phyloP scores from a whole-genome alignment of 805 yeast species.

The Ogataea pini region DNA sequence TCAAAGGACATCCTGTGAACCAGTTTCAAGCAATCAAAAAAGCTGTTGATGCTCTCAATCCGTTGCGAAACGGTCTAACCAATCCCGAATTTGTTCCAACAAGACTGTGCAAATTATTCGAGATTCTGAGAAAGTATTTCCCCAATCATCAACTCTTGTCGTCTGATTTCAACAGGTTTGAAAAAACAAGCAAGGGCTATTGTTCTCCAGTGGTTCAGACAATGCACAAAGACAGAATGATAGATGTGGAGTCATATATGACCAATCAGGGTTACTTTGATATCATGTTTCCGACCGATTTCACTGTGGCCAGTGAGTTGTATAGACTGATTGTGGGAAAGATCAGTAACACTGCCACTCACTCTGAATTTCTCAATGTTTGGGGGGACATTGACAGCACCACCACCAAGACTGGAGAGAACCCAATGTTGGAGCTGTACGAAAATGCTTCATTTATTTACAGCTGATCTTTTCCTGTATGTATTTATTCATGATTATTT shows the following conservation, averaged over 20 bases:
- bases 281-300: constrained; percentile 85
- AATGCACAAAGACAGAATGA: constrained; percentile 62
- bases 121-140: constrained; percentile 59
- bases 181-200: constrained; percentile 56
- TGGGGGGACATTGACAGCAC: constrained; percentile 76
- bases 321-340: constrained; percentile 67
- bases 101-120: constrained; percentile 62
- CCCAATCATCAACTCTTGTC: constrained; percentile 76
- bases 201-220: constrained; percentile 83
- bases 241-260: constrained; percentile 73
- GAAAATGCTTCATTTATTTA: constrained; percentile 70
- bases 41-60: constrained; percentile 53
- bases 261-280: constrained; percentile 85
- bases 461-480: constrained; percentile 31
- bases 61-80: constrained; percentile 65
- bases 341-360: constrained; percentile 53
- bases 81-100: constrained; percentile 86
- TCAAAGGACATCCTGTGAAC: constrained; percentile 57
- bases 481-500: constrained; percentile 1
- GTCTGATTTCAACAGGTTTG: constrained; percentile 63
- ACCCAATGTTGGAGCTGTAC: constrained; percentile 80
- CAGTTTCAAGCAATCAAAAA: constrained; percentile 45
- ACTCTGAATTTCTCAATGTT: constrained; percentile 60
- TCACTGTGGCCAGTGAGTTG: constrained; percentile 57
- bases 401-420: constrained; percentile 74